Base-by-base conservation (phyloP, 2,329 filamentous ascomycete species). In the Chaetomiaceae sp. region DNA sequence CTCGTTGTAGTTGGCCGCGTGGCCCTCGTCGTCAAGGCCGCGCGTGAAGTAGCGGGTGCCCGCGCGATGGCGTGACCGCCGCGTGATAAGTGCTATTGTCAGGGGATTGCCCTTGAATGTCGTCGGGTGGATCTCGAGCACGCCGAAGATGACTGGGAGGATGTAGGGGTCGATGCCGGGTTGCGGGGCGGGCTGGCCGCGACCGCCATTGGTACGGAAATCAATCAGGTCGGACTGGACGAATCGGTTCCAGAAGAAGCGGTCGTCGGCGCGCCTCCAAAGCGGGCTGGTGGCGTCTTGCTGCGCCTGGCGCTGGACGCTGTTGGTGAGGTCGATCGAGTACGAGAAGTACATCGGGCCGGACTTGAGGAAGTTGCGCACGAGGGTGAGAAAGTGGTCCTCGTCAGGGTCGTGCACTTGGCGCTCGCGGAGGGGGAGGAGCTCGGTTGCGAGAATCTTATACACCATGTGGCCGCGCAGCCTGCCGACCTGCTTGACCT, bases 1-100 rank as follows among this genome's bases (percentile, higher is more conserved):
- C 73, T 98, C 93, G 63, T 98, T 98, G 75, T 91, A 98, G 65
- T 98, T 98, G 55, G 93, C 88, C n/a, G 93, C 93, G 64, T 97
- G 82, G 19, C 93, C 93, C 51, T 93, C 76, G 55, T 95, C 90
- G 62, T 98, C 91, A 38, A 97, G 81, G 42, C 93, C 93, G 54
- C 93, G 83, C 2, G 93, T 94, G 64, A 98, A 93, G 69, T 96
- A 97, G 62, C 94, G 77, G 14, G 93, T 97, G 36, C 93, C 93
- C 29, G 84, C 90, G 52, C 91, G 81, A 66, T 93, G 83, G 56
- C 94, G 79, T 18, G 90, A 95, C 58, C 93, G 81, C 52, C 93
- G 79, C 20, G 91, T 95, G 59, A 97, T 91, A 41, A 98, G 77
- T 30, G 83, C 80, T 56, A 97, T 81, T 17, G 89, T 95, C 52